Evolutionary conservation across 2,329 filamentous ascomycete species (phyloP).

Genomic region (Pseudogymnoascus destructans): DNA sequence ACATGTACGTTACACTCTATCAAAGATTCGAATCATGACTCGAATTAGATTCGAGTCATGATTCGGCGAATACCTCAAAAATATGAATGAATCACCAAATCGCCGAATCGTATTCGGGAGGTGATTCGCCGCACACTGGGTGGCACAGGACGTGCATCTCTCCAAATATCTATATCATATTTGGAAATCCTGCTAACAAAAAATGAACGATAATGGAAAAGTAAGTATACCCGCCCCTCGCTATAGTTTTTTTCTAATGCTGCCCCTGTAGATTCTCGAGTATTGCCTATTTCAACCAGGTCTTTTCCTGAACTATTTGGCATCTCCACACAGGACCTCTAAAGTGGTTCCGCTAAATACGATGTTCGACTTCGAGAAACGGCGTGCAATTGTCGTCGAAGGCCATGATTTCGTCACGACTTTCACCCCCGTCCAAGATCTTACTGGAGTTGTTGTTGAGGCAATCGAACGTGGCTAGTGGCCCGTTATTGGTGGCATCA

Average conservation of each 20-base stretch:
- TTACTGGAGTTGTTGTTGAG: slow-evolving; percentile 27
- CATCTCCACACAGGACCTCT: slow-evolving; percentile 30
- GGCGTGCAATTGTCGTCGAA: slow-evolving; percentile 32
- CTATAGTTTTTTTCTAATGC: background rate
- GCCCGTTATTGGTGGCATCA: slow-evolving; percentile 25
- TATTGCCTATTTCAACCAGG: slow-evolving; percentile 39
- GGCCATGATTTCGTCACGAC: slow-evolving; percentile 32
- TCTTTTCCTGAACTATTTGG: slow-evolving; percentile 37
- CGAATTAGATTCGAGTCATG: no score
- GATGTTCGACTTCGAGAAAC: slow-evolving; percentile 24
- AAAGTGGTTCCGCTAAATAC: slow-evolving; percentile 27
- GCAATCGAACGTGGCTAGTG: slow-evolving; percentile 26
- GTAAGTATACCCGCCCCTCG: slow-evolving; percentile 13
- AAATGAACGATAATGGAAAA: slow-evolving; percentile 31
- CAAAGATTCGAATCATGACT: no score
- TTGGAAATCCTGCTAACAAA: background rate
- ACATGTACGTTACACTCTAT: no score
- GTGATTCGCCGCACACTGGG: no score
- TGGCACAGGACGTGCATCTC: background rate
- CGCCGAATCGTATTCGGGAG: no score
- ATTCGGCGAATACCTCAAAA: no score
- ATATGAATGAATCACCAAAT: no score
- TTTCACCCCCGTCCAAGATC: slow-evolving; percentile 33
- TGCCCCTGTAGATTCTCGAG: slow-evolving; percentile 29
- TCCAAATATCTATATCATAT: background rate